Conservation (phyloP, 1,139 yeast species). For the Hansenula anomala region DNA sequence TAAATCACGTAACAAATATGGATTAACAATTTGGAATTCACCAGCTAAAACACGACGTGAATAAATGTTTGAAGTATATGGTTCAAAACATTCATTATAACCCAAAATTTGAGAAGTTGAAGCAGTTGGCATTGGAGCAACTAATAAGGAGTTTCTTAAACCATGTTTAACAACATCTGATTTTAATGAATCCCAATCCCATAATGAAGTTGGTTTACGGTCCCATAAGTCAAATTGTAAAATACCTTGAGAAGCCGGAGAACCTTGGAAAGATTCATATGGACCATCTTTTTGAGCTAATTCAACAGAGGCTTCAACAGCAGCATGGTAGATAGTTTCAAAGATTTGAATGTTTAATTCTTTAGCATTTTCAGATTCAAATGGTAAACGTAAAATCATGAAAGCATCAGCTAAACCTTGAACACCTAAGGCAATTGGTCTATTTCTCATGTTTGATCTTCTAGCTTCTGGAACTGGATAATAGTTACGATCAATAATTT, state of each 20-base stretch:
- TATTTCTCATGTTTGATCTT: conserved; percentile 64
- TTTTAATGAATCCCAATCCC: conserved; percentile 72
- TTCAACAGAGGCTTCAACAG: conserved; percentile 76
- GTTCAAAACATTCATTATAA: conserved; percentile 88
- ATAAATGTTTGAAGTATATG: conserved; percentile 83
- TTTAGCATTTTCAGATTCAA: conserved; percentile 71
- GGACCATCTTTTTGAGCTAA: conserved; percentile 62
- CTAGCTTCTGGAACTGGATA: conserved; percentile 75
- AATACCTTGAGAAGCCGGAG: conserved; percentile 78
- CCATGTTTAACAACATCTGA: conserved; percentile 58
- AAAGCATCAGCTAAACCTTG: conserved; percentile 91
- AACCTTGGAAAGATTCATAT: conserved; percentile 65
- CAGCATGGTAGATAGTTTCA: conserved; percentile 87
- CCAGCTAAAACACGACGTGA: conserved; percentile 85
- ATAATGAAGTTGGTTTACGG: conserved; percentile 56
- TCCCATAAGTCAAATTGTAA: conserved; percentile 82
- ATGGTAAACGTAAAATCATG: conserved; percentile 70
- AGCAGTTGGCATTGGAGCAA: conserved; percentile 95
- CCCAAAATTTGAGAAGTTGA: conserved; percentile 90
- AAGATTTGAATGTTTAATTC: conserved; percentile 72
- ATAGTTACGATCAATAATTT: conserved; percentile 70
- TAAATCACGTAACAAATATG: conserved; percentile 73
- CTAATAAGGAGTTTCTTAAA: conserved; percentile 72
- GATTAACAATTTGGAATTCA: conserved; percentile 85
- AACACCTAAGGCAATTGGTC: conserved; percentile 88